Conservation (phyloP, 2,329 filamentous ascomycete species). For the Blumeria hordei region DNA sequence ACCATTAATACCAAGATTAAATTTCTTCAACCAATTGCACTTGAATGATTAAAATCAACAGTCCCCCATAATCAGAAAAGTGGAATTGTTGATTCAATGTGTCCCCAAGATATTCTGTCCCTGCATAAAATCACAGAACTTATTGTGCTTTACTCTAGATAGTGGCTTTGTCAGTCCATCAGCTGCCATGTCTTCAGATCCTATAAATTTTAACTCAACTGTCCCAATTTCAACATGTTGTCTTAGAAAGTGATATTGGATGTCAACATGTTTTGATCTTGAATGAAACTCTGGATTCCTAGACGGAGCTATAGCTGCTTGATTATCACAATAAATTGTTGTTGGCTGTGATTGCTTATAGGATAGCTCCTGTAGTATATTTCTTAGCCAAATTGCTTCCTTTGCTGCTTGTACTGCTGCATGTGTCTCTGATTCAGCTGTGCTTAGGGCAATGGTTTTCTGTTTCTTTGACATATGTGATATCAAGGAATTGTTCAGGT, state of each 20-base stretch:
- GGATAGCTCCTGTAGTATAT: not conserved
- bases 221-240: not conserved
- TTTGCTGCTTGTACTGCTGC: not conserved
- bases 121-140: no score
- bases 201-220: not conserved
- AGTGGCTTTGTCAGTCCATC: no score
- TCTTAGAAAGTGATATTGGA: not conserved
- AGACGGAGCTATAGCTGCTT: not conserved
- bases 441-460: not conserved
- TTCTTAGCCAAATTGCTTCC: not conserved
- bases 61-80: no score
- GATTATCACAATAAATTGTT: not conserved
- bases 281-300: not conserved
- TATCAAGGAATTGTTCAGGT: not conserved
- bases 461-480: not conserved
- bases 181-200: not conserved
- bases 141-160: no score
- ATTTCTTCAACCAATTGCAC: no score
- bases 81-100: no score
- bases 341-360: not conserved
- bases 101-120: no score
- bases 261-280: not conserved
- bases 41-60: no score
- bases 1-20: no score
- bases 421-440: not conserved